phyloP scores from a whole-genome alignment of 495 filamentous ascomycete species.

The Penicillium odoratum region DNA sequence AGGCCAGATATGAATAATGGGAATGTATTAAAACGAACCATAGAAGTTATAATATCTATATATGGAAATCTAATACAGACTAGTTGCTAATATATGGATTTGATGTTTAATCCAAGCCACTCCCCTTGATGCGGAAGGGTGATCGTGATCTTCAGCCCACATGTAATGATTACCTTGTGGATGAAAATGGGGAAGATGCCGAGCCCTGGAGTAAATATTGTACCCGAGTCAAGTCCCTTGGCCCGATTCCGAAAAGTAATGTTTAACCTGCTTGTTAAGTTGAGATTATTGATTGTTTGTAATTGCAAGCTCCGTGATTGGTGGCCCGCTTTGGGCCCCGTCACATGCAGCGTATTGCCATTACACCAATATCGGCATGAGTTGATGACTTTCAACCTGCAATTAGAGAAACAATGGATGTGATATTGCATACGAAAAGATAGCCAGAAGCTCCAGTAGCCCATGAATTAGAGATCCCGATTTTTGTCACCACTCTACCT shows the following conservation, averaged over 20 bases:
- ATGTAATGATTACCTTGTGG: slow-evolving; percentile 3
- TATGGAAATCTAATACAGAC: not conserved
- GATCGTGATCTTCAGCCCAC: slow-evolving; percentile 5
- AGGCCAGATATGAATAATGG: not conserved
- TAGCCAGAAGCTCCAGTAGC: not conserved
- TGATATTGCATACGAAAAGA: not conserved
- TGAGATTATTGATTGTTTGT: slow-evolving; percentile 8
- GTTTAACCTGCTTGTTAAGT: not conserved
- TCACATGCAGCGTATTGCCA: slow-evolving; percentile 33
- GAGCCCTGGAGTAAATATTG: slow-evolving; percentile 1
- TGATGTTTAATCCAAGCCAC: not conserved
- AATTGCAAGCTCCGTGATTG: slow-evolving; percentile 30
- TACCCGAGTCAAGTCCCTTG: slow-evolving; percentile 18
- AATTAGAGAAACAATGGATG: not conserved
- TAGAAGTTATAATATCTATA: not conserved
- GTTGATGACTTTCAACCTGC: not conserved
- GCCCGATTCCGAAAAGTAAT: slow-evolving; percentile 11
- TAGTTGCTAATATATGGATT: not conserved
- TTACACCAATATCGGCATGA: slow-evolving; percentile 10
- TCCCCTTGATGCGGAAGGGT: not conserved
- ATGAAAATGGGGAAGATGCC: slow-evolving; percentile 13
- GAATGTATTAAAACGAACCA: not conserved
- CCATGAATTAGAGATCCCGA: slow-evolving; percentile 11
- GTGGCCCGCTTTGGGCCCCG: slow-evolving; percentile 19
- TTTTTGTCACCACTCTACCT: not conserved